These are phyloP conservation scores for Nicotiana tabacum DNA, from an alignment of 257 asterid genomes.

Conservation along the genomic window DNA sequence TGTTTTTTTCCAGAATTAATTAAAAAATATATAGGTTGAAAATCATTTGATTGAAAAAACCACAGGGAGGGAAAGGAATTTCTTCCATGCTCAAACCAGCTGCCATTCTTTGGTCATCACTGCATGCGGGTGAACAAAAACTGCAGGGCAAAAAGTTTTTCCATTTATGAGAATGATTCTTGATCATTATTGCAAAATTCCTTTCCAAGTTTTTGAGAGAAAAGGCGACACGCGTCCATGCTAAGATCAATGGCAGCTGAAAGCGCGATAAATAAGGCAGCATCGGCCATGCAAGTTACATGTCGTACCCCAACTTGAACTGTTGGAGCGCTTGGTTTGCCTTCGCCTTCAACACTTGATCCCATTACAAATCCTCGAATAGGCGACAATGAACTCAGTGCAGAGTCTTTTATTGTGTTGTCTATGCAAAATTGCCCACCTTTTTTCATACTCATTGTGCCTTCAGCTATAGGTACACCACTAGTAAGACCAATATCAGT, in stretches of 20 bases:
- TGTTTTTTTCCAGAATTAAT: too few species aligned
- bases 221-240: constrained; percentile 78
- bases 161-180: constrained; percentile 23
- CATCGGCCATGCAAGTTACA: constrained; percentile 80
- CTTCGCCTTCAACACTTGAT: constrained; percentile 73
- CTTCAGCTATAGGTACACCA: constrained; percentile 65
- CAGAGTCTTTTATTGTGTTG: constrained; percentile 39
- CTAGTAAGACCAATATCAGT: constrained; percentile 46
- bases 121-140: too few species aligned
- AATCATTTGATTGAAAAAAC: too few species aligned
- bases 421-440: constrained; percentile 69
- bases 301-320: constrained; percentile 77
- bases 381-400: constrained; percentile 26
- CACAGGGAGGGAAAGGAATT: too few species aligned
- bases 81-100: too few species aligned
- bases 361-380: constrained; percentile 71
- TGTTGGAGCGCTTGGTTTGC: constrained; percentile 52
- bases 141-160: not conserved
- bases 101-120: too few species aligned
- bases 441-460: constrained; percentile 57
- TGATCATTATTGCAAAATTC: constrained; percentile 53
- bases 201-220: constrained; percentile 63
- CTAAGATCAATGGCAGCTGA: constrained; percentile 85
- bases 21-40: too few species aligned
- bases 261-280: constrained; percentile 72